Conservation (phyloP, 2,329 filamentous ascomycete species). For the Diaporthe nobilis region DNA sequence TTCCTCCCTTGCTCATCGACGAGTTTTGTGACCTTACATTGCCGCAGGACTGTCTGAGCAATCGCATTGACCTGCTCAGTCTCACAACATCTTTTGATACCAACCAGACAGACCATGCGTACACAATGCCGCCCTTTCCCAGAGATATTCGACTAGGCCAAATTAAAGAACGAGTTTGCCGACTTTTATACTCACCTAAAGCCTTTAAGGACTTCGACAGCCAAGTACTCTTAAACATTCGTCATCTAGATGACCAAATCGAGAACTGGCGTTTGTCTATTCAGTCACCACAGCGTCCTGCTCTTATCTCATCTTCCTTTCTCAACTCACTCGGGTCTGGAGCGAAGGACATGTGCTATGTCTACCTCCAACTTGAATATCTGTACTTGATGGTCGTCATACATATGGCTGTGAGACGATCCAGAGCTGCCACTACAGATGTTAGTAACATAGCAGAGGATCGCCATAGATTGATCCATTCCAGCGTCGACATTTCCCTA, state of each 20-base stretch:
- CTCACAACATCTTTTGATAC: not conserved
- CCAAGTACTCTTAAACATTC: constrained; percentile 3
- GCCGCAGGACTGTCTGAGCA: not conserved
- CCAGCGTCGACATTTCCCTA: constrained; percentile 11
- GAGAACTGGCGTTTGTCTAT: constrained; percentile 11
- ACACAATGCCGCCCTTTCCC: not conserved
- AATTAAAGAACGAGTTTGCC: constrained; percentile 1
- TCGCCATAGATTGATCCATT: constrained; percentile 9
- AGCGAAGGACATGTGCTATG: not conserved
- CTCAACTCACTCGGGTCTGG: not conserved
- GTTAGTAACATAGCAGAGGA: constrained; percentile 1
- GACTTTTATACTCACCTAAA: not conserved
- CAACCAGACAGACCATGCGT: not conserved
- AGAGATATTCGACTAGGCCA: not conserved
- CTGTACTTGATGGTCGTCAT: constrained; percentile 8
- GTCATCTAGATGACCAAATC: constrained; percentile 12
- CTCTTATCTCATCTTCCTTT: not conserved
- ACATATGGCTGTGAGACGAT: constrained; percentile 17
- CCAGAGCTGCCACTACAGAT: not conserved
- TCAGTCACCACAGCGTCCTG: not conserved
- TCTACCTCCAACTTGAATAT: constrained; percentile 9
- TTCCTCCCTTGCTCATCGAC: not conserved
- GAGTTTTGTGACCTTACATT: constrained; percentile 1
- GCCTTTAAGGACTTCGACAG: constrained; percentile 3
- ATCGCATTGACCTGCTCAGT: no score